Base-by-base conservation (phyloP, 768 basidiomycete genomes). In the Tephrocybe sp. region DNA sequence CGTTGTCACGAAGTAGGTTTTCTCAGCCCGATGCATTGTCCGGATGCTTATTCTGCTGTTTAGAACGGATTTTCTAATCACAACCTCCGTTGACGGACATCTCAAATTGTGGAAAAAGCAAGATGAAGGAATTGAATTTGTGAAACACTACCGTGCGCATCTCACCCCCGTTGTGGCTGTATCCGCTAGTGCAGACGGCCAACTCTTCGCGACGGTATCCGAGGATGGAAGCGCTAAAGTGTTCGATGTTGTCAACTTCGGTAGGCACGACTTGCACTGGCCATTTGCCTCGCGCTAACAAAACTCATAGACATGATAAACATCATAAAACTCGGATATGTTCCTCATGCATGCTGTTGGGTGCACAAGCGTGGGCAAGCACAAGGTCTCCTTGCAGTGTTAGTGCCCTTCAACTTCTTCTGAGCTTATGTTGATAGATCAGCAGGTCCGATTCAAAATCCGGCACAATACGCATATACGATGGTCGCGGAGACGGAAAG, bases 91-190 rank as follows among this genome's bases (percentile, higher is more conserved):
- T 9, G 97, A 98, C 63, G 97, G 97, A 2, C 89, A 94, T 67
- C 68, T 98, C 55, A 99, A 99, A 66, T 69, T 99, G n/a, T 99
- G 97, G 97, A 98, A 97, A 76, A 99, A 99, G 69, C 94, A 97
- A 71, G 89, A 94, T 18, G 66, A 75, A 5, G 96, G 95, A 4
- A 93, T 99, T 61, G 97, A 98, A 70, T 98, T 98, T 60, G 96
- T 98, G 51, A 99, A 99, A 70, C 92, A 95, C 57, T 99, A 96
- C 66, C 86, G 97, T 38, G 93, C 97, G 1, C 95, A 97, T 60
- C 75, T 95, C 18, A 77, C 80, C 21, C 82, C 91, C 8, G 79
- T 98, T 21, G 73, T 84, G 3, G 83, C 80, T 7, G 86, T 98
- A 4, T 89, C 88, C 19, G 89, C 87, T 21, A 95, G 92, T 60